A percentile compares a stretch with the other conserved stretches of the same genome.
These are phyloP conservation scores for Stipa capillata DNA, from an alignment of 176 grass and related monocot species.

Conservation along the genomic window DNA sequence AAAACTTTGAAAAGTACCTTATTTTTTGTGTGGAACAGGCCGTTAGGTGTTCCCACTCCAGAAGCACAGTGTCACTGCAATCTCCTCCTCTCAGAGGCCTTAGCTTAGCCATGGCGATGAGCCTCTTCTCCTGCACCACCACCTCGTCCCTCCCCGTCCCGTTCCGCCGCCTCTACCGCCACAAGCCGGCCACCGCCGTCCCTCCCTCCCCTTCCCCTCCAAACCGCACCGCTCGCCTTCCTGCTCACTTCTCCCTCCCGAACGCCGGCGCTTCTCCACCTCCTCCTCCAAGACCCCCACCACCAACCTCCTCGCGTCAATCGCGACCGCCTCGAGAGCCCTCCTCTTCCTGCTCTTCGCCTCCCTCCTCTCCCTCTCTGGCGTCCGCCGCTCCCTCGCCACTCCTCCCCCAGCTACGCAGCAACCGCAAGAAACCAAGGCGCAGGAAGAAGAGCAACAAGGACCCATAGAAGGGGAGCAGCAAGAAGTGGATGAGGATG, in stretches of 20 bases:
- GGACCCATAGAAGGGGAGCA: neutral
- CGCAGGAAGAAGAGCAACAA: too few species aligned
- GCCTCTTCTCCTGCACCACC: neutral
- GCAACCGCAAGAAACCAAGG: too few species aligned
- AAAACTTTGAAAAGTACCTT: neutral
- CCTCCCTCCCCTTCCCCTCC: neutral
- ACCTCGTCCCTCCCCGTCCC: neutral
- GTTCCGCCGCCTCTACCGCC: neutral
- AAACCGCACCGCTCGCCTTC: neutral
- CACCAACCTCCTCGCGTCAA: too few species aligned
- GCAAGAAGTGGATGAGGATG: too few species aligned
- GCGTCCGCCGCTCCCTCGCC: neutral
- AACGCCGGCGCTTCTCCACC: too few species aligned
- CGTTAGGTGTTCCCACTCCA: neutral
- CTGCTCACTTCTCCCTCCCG: too few species aligned
- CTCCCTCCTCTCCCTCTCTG: too few species aligned
- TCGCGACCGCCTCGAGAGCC: too few species aligned
- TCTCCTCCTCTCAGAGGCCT: neutral
- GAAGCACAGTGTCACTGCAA: too few species aligned
- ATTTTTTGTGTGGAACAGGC: neutral
- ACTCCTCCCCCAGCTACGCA: neutral
- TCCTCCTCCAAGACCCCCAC: neutral
- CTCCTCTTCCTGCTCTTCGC: too few species aligned
- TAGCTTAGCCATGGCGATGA: constrained; percentile 20
- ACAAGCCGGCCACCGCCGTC: neutral